These are phyloP conservation scores for Serendipita indica DNA, from an alignment of 768 basidiomycete genomes.

Conservation along the genomic window DNA sequence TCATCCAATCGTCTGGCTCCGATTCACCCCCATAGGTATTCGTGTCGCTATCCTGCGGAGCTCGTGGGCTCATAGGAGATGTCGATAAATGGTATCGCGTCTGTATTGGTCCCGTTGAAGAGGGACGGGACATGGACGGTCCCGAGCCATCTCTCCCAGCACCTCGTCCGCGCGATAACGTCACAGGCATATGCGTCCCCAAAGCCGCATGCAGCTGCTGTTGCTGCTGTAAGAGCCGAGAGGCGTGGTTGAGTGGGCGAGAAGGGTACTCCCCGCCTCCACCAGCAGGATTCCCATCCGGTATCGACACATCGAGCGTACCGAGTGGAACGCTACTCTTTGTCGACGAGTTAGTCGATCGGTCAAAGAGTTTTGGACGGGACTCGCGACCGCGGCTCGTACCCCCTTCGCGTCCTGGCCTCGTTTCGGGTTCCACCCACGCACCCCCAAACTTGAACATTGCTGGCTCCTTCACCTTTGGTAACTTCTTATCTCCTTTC, in stretches of 20 bases:
- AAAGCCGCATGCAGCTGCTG: not conserved
- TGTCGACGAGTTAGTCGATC: not conserved
- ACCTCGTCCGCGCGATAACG: not conserved
- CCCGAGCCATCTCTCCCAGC: not conserved
- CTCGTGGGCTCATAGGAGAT: constrained; percentile 1
- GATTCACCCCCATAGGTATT: not conserved
- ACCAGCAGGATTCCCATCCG: too few species aligned
- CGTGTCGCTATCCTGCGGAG: not conserved
- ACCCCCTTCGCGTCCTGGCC: not conserved
- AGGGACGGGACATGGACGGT: not conserved
- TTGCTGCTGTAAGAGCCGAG: not conserved
- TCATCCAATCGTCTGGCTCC: not conserved
- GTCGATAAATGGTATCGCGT: not conserved
- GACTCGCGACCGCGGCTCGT: not conserved
- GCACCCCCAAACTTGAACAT: constrained; percentile 1
- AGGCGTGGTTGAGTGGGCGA: constrained; percentile 7
- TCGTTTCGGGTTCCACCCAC: not conserved
- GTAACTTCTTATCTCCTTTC: constrained; percentile 1
- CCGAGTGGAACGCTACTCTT: not conserved
- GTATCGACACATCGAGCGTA: not conserved
- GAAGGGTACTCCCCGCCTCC: not conserved
- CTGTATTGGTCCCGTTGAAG: not conserved
- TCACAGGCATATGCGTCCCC: not conserved
- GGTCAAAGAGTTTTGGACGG: not conserved
- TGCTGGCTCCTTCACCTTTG: not conserved